These are phyloP conservation scores for Prunus persica DNA, from an alignment of 306 rosid species.

Conservation along the genomic window Prunus_persica_NCBIv2 NC_034013.1:14574001-14574500, in stretches of 20 bases:
- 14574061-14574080: conserved; percentile 97
- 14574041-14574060: conserved; percentile 77
- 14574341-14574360: conserved; percentile 4
- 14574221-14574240: background rate
- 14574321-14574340: conserved; percentile 13
- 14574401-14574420: conserved; percentile 30
- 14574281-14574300: conserved; percentile 21
- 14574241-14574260: background rate
- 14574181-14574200: conserved; percentile 40
- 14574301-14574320: conserved; percentile 3
- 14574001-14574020: conserved; percentile 99
- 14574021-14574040: conserved; percentile 92
- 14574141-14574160: conserved; percentile 92
- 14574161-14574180: conserved; percentile 98
- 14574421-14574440: conserved; percentile 28
- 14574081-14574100: conserved; percentile 85
- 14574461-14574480: conserved; percentile 13
- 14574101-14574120: conserved; percentile 84
- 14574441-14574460: conserved; percentile 1
- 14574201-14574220: background rate
- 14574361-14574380: background rate
- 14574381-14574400: conserved; percentile 11
- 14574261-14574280: conserved; percentile 23
- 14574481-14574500: conserved; percentile 18
- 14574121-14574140: conserved; percentile 93